Percentiles rank a stretch among this genome's conserved stretches.
phyloP scores from a whole-genome alignment of 163 green algal genomes.

The Botryococcus braunii region DNA sequence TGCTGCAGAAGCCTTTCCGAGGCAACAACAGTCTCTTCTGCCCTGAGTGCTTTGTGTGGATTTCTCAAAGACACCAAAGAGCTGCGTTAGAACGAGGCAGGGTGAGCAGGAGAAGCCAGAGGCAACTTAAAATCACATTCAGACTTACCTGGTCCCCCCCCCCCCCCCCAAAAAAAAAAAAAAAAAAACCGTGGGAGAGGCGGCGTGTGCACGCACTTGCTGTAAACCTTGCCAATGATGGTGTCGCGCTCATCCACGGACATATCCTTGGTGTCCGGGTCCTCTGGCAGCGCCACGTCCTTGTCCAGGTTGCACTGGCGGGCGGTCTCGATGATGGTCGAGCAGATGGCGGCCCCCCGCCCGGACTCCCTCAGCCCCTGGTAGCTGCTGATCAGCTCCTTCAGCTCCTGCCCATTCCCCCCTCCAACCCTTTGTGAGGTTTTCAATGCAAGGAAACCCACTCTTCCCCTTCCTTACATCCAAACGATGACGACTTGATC shows the following conservation, averaged over 20 bases:
- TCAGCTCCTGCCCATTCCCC: constrained; percentile 96
- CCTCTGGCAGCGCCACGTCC: constrained; percentile 78
- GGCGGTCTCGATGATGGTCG: constrained; percentile 94
- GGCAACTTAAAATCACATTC: no score
- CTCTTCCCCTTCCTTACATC: no score
- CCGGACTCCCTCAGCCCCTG: constrained; percentile 86
- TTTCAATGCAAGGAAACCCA: no score
- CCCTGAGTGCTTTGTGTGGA: neutral
- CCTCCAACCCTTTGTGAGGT: no score
- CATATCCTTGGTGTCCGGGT: constrained; percentile 52
- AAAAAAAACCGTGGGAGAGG: no score
- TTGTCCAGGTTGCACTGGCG: constrained; percentile 95
- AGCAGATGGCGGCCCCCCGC: constrained; percentile 76
- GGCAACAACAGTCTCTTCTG: neutral
- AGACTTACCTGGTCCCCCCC: no score
- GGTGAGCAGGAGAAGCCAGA: no score
- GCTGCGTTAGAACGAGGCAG: no score
- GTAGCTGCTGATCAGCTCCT: constrained; percentile 94
- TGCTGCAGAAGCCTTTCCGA: constrained; percentile 1
- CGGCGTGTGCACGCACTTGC: constrained; percentile 22
- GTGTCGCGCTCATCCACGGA: constrained; percentile 74
- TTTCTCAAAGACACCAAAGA: neutral
- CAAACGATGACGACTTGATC: no score
- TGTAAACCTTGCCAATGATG: constrained; percentile 88
- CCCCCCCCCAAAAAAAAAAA: no score